These are phyloP conservation scores for Fusarium humuli DNA, from an alignment of 2,329 filamentous ascomycete species.

Conservation along the genomic window DNA sequence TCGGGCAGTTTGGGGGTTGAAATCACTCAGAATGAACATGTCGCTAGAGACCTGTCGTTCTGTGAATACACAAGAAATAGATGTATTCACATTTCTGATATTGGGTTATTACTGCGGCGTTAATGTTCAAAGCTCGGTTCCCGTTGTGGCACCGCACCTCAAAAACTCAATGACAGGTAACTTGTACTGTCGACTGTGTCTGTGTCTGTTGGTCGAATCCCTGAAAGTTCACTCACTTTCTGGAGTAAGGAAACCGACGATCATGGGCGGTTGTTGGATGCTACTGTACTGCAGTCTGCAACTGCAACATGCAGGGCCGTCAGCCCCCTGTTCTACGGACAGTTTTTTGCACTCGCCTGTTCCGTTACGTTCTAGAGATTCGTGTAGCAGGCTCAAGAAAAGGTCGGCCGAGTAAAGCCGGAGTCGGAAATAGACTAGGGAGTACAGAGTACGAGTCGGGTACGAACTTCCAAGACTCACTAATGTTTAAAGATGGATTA, in stretches of 20 bases:
- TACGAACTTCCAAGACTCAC: constrained; percentile 21
- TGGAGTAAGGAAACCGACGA: constrained; percentile 3
- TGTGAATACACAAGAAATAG: background rate
- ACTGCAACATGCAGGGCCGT: constrained; percentile 14
- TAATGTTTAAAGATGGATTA: constrained; percentile 8
- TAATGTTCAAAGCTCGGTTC: constrained; percentile 22
- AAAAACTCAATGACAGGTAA: constrained; percentile 12
- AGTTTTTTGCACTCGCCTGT: background rate
- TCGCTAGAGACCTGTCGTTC: background rate
- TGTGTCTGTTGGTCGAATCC: background rate
- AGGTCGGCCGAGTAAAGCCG: constrained; percentile 31
- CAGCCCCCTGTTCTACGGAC: constrained; percentile 25
- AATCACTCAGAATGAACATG: background rate
- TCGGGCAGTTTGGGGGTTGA: constrained; percentile 17
- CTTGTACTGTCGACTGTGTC: background rate
- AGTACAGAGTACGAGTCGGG: constrained; percentile 20
- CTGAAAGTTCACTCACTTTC: background rate
- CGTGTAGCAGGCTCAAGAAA: constrained; percentile 20
- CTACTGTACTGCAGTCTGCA: background rate
- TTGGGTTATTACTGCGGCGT: constrained; percentile 8
- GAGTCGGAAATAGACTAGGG: background rate
- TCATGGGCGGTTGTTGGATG: constrained; percentile 14
- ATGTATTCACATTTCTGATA: constrained; percentile 9
- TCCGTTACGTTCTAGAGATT: constrained; percentile 16
- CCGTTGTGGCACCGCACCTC: constrained; percentile 1